Conservation (phyloP, 176 grass and related monocot genomes). For the Dactylis glomerata region DNA sequence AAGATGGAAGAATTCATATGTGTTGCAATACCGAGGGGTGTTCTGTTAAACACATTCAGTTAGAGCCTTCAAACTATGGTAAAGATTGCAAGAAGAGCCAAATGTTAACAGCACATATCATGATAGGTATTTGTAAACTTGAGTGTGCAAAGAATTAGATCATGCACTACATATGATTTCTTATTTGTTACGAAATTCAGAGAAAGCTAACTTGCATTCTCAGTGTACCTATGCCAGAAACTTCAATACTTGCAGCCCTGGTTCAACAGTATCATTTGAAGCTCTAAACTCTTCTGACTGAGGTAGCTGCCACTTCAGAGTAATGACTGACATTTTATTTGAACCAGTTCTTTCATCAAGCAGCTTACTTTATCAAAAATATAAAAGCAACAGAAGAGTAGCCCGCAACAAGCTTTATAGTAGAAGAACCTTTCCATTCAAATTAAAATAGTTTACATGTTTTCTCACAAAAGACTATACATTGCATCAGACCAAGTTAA, state of each 20-base stretch:
- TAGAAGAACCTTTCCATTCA: too few species aligned
- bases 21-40: too few species aligned
- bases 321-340: slow-evolving; percentile 20
- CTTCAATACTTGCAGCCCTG: not conserved
- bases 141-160: slow-evolving; percentile 35
- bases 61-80: too few species aligned
- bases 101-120: too few species aligned
- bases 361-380: slow-evolving; percentile 52
- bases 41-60: too few species aligned
- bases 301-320: not conserved
- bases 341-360: slow-evolving; percentile 44
- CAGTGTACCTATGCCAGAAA: slow-evolving; percentile 15
- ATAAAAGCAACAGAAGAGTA: slow-evolving; percentile 50
- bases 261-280: slow-evolving; percentile 27
- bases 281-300: not conserved
- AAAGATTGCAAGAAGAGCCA: too few species aligned
- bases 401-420: slow-evolving; percentile 47
- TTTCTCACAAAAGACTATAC: too few species aligned
- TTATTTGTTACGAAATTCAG: slow-evolving; percentile 14
- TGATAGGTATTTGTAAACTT: too few species aligned
- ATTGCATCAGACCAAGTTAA: too few species aligned
- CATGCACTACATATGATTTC: not conserved
- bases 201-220: not conserved
- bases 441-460: too few species aligned
- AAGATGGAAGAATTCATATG: too few species aligned